Evolutionary conservation across 768 basidiomycete species (phyloP).

Genomic region (Lactifluus pinguis): DNA sequence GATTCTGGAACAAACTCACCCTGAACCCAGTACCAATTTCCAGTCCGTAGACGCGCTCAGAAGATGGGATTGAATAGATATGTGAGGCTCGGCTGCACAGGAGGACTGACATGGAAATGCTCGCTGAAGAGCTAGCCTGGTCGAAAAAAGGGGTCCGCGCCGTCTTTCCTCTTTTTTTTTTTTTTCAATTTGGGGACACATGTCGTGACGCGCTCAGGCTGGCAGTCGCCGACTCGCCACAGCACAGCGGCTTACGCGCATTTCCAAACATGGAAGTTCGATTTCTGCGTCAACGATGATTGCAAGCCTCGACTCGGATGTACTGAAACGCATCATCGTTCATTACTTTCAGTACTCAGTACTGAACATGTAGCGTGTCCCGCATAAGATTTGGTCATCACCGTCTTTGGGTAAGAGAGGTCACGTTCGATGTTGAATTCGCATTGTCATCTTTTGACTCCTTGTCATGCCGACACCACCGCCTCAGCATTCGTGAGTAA

Average conservation of each 20-base stretch:
- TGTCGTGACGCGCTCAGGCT: too few species aligned
- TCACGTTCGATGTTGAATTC: not conserved
- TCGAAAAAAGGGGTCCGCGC: not conserved
- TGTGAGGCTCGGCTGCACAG: not conserved
- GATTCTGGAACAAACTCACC: not conserved
- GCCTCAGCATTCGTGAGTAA: too few species aligned
- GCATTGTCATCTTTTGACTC: not conserved
- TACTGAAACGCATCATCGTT: constrained; percentile 21
- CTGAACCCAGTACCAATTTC: constrained; percentile 16
- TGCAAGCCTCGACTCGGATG: constrained; percentile 18
- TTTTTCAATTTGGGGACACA: too few species aligned
- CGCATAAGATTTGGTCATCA: constrained; percentile 22
- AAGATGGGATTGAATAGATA: constrained; percentile 4
- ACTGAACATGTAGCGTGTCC: constrained; percentile 17
- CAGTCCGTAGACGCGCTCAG: constrained; percentile 18
- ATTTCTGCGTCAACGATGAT: constrained; percentile 13
- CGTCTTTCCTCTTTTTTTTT: not conserved
- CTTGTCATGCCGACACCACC: not conserved
- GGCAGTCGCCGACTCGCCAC: too few species aligned
- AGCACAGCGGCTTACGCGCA: too few species aligned
- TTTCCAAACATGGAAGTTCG: constrained; percentile 8
- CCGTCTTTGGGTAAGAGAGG: constrained; percentile 19
- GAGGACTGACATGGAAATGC: not conserved
- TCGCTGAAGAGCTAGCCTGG: not conserved
- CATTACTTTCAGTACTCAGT: constrained; percentile 6